phyloP scores from a whole-genome alignment of 176 grass and related monocot species.

The Themeda triandra region DNA sequence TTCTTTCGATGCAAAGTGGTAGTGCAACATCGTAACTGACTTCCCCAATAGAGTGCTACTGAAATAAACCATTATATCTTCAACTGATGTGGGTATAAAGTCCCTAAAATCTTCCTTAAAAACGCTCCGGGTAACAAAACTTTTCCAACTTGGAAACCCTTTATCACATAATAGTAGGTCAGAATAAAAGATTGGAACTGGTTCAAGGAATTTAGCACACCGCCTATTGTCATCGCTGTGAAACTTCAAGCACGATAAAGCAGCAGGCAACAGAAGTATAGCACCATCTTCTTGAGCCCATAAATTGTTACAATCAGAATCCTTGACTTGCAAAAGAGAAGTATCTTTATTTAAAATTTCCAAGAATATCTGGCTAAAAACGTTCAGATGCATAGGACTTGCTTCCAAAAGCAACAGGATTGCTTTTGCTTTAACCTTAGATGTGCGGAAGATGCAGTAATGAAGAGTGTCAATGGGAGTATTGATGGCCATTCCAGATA shows the following conservation, averaged over 20 bases:
- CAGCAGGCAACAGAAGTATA: conserved; percentile 77
- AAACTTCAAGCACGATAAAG: conserved; percentile 65
- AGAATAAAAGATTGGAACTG: conserved; percentile 56
- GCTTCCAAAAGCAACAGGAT: conserved; percentile 61
- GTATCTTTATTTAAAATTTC: conserved; percentile 45
- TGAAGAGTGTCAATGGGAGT: conserved; percentile 60
- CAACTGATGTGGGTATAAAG: conserved; percentile 49
- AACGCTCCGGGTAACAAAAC: conserved; percentile 44
- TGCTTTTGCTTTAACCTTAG: conserved; percentile 64
- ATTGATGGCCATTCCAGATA: conserved; percentile 57
- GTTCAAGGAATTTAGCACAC: conserved; percentile 39
- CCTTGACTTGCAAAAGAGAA: conserved; percentile 38
- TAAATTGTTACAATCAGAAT: conserved; percentile 36
- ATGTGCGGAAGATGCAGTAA: conserved; percentile 66
- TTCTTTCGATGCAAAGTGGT: conserved; percentile 46
- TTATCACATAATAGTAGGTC: conserved; percentile 45
- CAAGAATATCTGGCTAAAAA: conserved; percentile 71
- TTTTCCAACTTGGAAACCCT: conserved; percentile 78
- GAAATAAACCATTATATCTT: conserved; percentile 56
- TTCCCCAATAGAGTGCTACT: conserved; percentile 75
- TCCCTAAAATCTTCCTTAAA: conserved; percentile 59
- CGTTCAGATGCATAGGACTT: conserved; percentile 65
- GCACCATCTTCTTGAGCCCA: conserved; percentile 41
- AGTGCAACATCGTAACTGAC: conserved; percentile 61
- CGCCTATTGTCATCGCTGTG: conserved; percentile 31